phyloP scores from a whole-genome alignment of 1,139 yeast species.

The Protomyces inundatus region DNA sequence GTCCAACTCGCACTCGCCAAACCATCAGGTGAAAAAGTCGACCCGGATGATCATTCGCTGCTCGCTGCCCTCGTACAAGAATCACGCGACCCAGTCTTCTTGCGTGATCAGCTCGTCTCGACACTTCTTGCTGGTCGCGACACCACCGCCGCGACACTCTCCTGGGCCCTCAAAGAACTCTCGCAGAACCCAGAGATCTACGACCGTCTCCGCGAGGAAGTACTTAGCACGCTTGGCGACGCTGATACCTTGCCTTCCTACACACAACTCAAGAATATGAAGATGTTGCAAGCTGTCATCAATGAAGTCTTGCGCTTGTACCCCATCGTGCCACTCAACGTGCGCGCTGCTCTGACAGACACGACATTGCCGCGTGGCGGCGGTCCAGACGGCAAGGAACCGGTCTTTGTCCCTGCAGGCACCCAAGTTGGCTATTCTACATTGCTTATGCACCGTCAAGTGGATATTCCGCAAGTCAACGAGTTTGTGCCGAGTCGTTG shows the following conservation, averaged over 20 bases:
- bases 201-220: constrained; percentile 43
- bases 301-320: constrained; percentile 52
- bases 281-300: constrained; percentile 32
- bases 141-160: constrained; percentile 31
- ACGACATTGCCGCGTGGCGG: constrained; percentile 54
- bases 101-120: constrained; percentile 51
- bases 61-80: constrained; percentile 14
- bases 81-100: constrained; percentile 34
- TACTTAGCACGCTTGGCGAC: constrained; percentile 32
- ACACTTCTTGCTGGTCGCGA: constrained; percentile 38
- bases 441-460: constrained; percentile 48
- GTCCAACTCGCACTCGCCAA: constrained; percentile 11
- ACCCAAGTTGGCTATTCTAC: constrained; percentile 46
- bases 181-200: constrained; percentile 46
- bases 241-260: constrained; percentile 13
- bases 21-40: neutral
- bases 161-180: constrained; percentile 47
- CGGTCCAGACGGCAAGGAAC: constrained; percentile 45
- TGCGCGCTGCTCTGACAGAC: constrained; percentile 46
- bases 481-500: constrained; percentile 52
- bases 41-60: constrained; percentile 12
- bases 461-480: constrained; percentile 42
- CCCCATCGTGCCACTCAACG: constrained; percentile 54
- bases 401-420: constrained; percentile 48
- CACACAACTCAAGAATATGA: constrained; percentile 11